Conservation (phyloP, 106 monocot species). For the Alisma plantagoaquatica region DNA sequence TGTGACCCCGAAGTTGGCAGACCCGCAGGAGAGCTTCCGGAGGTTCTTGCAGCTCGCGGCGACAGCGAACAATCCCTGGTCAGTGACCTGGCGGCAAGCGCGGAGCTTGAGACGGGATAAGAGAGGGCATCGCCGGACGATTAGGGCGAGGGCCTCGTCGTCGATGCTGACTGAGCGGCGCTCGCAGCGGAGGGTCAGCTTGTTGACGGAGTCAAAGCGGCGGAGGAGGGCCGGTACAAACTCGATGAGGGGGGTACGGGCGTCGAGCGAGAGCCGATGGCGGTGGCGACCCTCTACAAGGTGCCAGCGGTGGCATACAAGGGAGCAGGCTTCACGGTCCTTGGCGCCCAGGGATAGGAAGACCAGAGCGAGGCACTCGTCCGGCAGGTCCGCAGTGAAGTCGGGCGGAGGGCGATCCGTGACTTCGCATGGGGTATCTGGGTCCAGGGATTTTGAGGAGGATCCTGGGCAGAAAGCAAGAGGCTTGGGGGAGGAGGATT, state of each 20-base stretch:
- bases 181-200: constrained; percentile 64
- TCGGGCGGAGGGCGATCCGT: too few relatives aligned
- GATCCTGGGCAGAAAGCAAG: too few relatives aligned
- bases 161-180: constrained; percentile 53
- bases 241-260: constrained; percentile 33
- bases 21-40: constrained; percentile 61
- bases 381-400: constrained; percentile 42
- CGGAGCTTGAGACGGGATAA: constrained; percentile 70
- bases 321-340: constrained; percentile 77
- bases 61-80: constrained; percentile 41
- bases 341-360: constrained; percentile 43
- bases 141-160: constrained; percentile 43
- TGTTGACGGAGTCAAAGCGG: constrained; percentile 49
- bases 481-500: too few relatives aligned
- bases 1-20: constrained; percentile 60
- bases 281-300: constrained; percentile 53
- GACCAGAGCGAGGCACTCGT: constrained; percentile 69
- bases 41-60: constrained; percentile 40
- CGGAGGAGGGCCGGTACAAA: constrained; percentile 26
- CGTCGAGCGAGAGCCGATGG: constrained; percentile 57
- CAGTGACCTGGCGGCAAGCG: constrained; percentile 51
- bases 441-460: too few relatives aligned
- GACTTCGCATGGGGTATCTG: too few relatives aligned
- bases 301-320: constrained; percentile 74
- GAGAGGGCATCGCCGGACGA: constrained; percentile 34